phyloP scores from a whole-genome alignment of 257 asterid genomes.

The Petunia secreta region DNA sequence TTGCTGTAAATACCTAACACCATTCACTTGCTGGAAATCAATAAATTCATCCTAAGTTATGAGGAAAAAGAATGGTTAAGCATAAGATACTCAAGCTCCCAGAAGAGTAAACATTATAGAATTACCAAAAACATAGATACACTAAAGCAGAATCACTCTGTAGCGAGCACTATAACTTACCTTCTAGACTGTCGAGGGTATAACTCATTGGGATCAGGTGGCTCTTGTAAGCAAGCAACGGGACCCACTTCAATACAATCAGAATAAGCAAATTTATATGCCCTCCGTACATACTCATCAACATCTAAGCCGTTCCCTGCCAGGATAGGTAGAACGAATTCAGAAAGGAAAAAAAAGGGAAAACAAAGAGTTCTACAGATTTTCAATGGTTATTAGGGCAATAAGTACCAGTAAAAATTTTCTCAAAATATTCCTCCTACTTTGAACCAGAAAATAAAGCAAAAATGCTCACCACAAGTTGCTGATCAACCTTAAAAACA shows the following conservation, averaged over 20 bases:
- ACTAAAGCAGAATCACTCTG: not conserved
- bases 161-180: constrained; percentile 41
- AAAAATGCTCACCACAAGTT: not conserved
- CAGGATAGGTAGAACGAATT: constrained; percentile 31
- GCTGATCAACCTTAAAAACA: not conserved
- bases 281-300: constrained; percentile 97
- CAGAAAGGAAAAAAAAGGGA: constrained; percentile 7
- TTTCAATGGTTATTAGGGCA: constrained; percentile 7
- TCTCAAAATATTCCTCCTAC: constrained; percentile 6
- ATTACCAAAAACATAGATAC: not conserved
- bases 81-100: constrained; percentile 15
- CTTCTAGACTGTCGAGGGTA: constrained; percentile 94
- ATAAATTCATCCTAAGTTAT: not conserved
- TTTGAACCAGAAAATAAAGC: constrained; percentile 15
- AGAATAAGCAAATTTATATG: constrained; percentile 93
- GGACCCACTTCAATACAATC: constrained; percentile 99
- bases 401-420: constrained; percentile 6
- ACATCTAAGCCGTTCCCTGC: constrained; percentile 95
- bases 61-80: no score
- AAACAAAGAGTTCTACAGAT: not conserved
- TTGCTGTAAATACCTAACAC: not conserved
- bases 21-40: constrained; percentile 8
- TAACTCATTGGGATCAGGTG: constrained; percentile 96
- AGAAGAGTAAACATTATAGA: not conserved
- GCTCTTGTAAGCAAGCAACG: constrained; percentile 90